Conservation (phyloP, 352 stramenopile species). For the Phytophthora quininea region DNA sequence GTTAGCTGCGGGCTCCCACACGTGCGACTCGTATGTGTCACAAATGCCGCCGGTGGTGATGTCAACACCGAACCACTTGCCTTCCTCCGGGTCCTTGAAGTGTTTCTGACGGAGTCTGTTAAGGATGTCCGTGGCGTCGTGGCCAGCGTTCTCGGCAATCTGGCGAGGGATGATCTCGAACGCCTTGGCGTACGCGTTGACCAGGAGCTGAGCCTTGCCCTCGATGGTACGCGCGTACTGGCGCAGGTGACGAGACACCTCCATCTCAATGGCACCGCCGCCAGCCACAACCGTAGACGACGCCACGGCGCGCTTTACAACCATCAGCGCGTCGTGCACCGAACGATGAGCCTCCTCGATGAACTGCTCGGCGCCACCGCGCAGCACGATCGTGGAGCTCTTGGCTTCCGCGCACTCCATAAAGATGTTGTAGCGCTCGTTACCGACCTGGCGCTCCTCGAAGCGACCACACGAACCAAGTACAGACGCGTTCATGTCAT, state of each 20-base stretch:
- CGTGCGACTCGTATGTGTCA: conserved; percentile 96
- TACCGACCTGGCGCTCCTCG: conserved; percentile 97
- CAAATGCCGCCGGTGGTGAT: conserved; percentile 97
- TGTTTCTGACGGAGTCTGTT: conserved; percentile 97
- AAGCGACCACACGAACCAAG: conserved; percentile 96
- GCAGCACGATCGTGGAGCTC: conserved; percentile 97
- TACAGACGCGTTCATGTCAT: conserved; percentile 91
- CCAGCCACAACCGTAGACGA: conserved; percentile 92
- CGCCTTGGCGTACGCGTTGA: conserved; percentile 96
- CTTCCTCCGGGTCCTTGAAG: conserved; percentile 90
- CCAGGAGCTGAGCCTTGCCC: conserved; percentile 97
- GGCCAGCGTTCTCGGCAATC: conserved; percentile 98
- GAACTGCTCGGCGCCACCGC: conserved; percentile 98
- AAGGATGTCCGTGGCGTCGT: conserved; percentile 98
- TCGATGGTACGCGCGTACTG: conserved; percentile 95
- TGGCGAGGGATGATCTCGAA: conserved; percentile 98
- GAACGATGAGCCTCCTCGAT: conserved; percentile 98
- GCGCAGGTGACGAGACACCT: conserved; percentile 91
- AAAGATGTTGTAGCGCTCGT: conserved; percentile 99
- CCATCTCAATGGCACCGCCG: conserved; percentile 93
- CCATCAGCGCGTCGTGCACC: conserved; percentile 98
- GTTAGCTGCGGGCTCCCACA: conserved; percentile 99
- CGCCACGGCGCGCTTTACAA: conserved; percentile 96
- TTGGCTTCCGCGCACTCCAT: conserved; percentile 95
- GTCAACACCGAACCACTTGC: conserved; percentile 98